These are phyloP conservation scores for Phylloboletellus chloephorus DNA, from an alignment of 1,284 basidiomycete genomes.

Conservation along the genomic window DNA sequence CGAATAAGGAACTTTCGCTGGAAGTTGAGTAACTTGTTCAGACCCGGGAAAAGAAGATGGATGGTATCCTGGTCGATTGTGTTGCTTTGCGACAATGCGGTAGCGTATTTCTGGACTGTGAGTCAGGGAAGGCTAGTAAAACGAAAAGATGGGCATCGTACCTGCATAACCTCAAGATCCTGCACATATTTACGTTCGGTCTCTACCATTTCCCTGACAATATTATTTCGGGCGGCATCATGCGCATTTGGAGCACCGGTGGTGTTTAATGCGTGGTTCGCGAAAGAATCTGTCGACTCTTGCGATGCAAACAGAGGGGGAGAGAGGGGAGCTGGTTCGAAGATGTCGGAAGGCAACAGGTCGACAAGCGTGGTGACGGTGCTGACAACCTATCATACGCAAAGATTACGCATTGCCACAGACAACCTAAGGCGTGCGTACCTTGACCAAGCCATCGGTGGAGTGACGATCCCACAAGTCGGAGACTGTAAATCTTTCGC, in stretches of 20 bases:
- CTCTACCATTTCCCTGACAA: slow-evolving; percentile 84
- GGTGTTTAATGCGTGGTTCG: slow-evolving; percentile 37
- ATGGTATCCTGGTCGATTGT: slow-evolving; percentile 92
- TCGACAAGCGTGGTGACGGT: slow-evolving; percentile 89
- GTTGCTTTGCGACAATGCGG: slow-evolving; percentile 73
- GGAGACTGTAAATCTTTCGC: slow-evolving; percentile 78
- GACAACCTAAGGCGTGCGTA: slow-evolving; percentile 34
- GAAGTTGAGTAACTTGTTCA: slow-evolving; percentile 95
- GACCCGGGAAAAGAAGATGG: slow-evolving; percentile 91
- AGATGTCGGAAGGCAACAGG: slow-evolving; percentile 69
- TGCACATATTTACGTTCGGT: slow-evolving; percentile 98
- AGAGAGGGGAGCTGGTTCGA: slow-evolving; percentile 61
- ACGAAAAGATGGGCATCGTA: slow-evolving; percentile 33
- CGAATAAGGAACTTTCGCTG: slow-evolving; percentile 95
- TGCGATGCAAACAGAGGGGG: slow-evolving; percentile 50
- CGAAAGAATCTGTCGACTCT: slow-evolving; percentile 56
- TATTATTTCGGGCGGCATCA: slow-evolving; percentile 70
- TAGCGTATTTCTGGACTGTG: slow-evolving; percentile 67
- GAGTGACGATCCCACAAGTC: slow-evolving; percentile 87
- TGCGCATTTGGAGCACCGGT: slow-evolving; percentile 47
- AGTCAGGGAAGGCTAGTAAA: slow-evolving; percentile 12
- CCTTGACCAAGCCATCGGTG: slow-evolving; percentile 94
- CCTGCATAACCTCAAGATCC: slow-evolving; percentile 96
- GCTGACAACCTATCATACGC: slow-evolving; percentile 66
- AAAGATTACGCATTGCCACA: background rate